Evolutionary conservation across 495 filamentous ascomycete genomes (phyloP), one percentile per base, ranked within the genome.

Genomic region (Elasticomyces elasticus): DNA sequence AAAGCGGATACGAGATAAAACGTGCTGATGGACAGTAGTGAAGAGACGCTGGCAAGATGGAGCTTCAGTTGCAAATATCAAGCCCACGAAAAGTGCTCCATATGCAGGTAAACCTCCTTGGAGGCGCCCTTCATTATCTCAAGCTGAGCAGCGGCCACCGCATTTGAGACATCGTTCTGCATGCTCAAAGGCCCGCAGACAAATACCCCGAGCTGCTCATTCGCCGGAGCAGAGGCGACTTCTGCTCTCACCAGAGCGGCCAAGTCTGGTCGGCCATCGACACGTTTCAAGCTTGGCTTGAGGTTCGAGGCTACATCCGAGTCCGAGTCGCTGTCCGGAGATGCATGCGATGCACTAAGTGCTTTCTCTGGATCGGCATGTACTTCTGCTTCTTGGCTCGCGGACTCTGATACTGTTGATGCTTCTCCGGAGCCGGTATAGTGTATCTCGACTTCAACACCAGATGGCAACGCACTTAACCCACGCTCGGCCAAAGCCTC

Each of bases 151-250:
- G 60, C 52, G 15, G 76, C 75, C 1, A 73, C 74, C 17, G 72
- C 75, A 55, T 77, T 72, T 12, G 71, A 64, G 0, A 73, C 72
- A 61, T 73, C 73, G 54, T 76, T 68, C 49, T 74, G 54, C 69
- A 80, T 73, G 26, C 68, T 72, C 1, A 64, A 64, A 15, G 77
- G 76, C 0, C 77, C 77, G 59, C 77, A 80, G 1, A 69, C 74
- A 40, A 72, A 68, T 0, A 80, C 69, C 0, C 68, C 74, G 13
- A 76, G 55, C 0, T 67, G 62, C 28, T 64, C 59, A 10, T 46
- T 51, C 1, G 55, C 58, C 1, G 41, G 40, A 9, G 51, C 56
- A 9, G 51, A 49, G 1, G 59, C 64, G 6, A 67, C 64, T 35
- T 62, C 56, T 12, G 48, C 41, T n/a, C 61, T 61, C 9, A 76